A percentile compares a stretch with the other conserved stretches of the same genome.
These are phyloP conservation scores for Calonectria henricotiae DNA, from an alignment of 2,329 filamentous ascomycete genomes.

Conservation along the genomic window DNA sequence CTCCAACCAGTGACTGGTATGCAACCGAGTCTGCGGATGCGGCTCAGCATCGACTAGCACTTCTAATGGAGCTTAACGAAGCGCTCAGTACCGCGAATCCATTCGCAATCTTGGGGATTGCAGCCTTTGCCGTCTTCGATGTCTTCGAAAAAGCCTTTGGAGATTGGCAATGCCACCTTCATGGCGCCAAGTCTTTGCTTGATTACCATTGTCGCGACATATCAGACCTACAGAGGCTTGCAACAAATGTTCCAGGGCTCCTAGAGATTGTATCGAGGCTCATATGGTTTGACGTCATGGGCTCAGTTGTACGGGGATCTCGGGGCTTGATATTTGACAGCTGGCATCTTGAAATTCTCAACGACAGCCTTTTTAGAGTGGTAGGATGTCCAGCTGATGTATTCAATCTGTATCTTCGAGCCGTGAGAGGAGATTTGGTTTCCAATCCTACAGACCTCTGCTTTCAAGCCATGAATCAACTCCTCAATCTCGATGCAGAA, in stretches of 20 bases:
- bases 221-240: conserved; percentile 56
- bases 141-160: conserved; percentile 62
- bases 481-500: conserved; percentile 45
- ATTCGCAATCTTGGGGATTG: conserved; percentile 62
- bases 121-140: conserved; percentile 63
- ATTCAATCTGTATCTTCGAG: conserved; percentile 57
- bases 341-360: conserved; percentile 60
- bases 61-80: conserved; percentile 58
- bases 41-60: conserved; percentile 53
- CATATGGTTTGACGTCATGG: conserved; percentile 61
- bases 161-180: conserved; percentile 59
- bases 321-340: conserved; percentile 58
- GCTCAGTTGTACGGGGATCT: conserved; percentile 48
- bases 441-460: conserved; percentile 41
- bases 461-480: conserved; percentile 51
- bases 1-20: not conserved
- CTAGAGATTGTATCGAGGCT: conserved; percentile 60
- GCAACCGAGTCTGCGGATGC: conserved; percentile 41
- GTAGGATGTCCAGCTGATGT: conserved; percentile 60
- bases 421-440: conserved; percentile 50
- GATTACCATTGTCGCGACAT: conserved; percentile 60
- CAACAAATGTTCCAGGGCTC: conserved; percentile 56
- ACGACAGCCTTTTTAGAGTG: conserved; percentile 56
- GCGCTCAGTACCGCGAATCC: conserved; percentile 61
- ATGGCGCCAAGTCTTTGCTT: conserved; percentile 60